Conservation (phyloP, 495 filamentous ascomycete genomes). For the Hapsidospora chrysogenum region DNA sequence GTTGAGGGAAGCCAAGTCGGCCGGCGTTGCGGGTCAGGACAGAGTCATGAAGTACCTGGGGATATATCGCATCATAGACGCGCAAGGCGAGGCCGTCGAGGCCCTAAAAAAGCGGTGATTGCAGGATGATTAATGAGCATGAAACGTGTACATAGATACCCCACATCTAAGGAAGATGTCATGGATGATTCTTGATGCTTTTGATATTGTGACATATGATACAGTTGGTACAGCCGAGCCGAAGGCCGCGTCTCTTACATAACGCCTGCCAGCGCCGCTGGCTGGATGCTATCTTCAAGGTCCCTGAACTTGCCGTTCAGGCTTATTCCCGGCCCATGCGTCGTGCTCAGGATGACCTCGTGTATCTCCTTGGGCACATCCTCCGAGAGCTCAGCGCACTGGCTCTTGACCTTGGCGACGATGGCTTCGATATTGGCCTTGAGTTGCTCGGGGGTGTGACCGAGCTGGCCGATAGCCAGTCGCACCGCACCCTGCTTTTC, state of each 20-base stretch:
- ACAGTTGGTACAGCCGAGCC: constrained; percentile 6
- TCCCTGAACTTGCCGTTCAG: constrained; percentile 61
- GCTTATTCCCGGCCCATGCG: constrained; percentile 69
- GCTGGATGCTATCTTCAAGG: constrained; percentile 33
- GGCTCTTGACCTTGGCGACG: constrained; percentile 59
- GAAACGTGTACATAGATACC: background rate
- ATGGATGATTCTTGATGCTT: constrained; percentile 9
- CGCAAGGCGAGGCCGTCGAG: constrained; percentile 57
- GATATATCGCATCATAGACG: constrained; percentile 64
- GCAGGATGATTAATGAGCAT: no score
- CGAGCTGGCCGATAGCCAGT: constrained; percentile 79
- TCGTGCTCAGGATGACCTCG: constrained; percentile 90
- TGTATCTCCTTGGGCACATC: constrained; percentile 63
- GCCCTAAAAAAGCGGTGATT: constrained; percentile 26
- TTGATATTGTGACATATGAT: constrained; percentile 15
- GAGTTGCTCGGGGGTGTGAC: constrained; percentile 75
- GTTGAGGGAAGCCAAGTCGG: constrained; percentile 49
- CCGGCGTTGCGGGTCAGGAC: constrained; percentile 32
- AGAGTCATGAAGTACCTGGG: constrained; percentile 52
- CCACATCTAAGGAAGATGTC: constrained; percentile 14
- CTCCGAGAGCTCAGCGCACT: constrained; percentile 52
- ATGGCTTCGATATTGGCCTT: constrained; percentile 70
- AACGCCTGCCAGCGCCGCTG: constrained; percentile 32
- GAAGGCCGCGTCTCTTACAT: constrained; percentile 18
- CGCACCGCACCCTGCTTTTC: constrained; percentile 73